Evolutionary conservation across 129 eudicot genomes (phyloP).

Genomic region (Centrapalus pauciflorus): DNA sequence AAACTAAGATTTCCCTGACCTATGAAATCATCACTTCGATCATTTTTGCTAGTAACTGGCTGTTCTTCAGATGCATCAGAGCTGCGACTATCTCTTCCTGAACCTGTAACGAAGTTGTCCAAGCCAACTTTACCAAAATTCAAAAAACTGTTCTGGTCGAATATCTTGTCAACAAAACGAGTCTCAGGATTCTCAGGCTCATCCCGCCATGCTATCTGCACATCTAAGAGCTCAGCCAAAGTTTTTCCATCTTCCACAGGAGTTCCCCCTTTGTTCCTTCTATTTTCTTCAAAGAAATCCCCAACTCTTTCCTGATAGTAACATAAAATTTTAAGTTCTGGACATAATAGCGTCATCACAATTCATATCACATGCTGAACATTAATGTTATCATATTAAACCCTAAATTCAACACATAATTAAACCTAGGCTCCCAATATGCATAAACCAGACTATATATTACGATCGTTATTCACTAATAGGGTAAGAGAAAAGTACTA

Average conservation of each 20-base stretch:
- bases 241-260: slow-evolving; percentile 32
- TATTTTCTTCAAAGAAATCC: slow-evolving; percentile 29
- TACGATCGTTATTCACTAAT: background rate
- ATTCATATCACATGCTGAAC: background rate
- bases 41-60: slow-evolving; percentile 22
- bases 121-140: slow-evolving; percentile 32
- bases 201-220: slow-evolving; percentile 55
- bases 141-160: slow-evolving; percentile 27
- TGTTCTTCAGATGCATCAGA: slow-evolving; percentile 31
- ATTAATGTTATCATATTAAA: background rate
- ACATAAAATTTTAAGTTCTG: slow-evolving; percentile 13
- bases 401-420: slow-evolving; percentile 2
- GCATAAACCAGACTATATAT: background rate
- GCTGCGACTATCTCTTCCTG: slow-evolving; percentile 12
- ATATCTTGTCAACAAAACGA: slow-evolving; percentile 16
- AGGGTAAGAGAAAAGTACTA: background rate
- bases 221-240: slow-evolving; percentile 56
- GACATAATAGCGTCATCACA: background rate
- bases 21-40: slow-evolving; percentile 17
- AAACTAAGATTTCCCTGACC: slow-evolving; percentile 32
- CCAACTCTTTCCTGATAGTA: slow-evolving; percentile 56
- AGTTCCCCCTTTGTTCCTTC: slow-evolving; percentile 38
- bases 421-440: slow-evolving; percentile 9
- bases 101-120: slow-evolving; percentile 35
- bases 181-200: slow-evolving; percentile 38